Evolutionary conservation across 768 basidiomycete species (phyloP).

Genomic region (Sarcodon sp.): DNA sequence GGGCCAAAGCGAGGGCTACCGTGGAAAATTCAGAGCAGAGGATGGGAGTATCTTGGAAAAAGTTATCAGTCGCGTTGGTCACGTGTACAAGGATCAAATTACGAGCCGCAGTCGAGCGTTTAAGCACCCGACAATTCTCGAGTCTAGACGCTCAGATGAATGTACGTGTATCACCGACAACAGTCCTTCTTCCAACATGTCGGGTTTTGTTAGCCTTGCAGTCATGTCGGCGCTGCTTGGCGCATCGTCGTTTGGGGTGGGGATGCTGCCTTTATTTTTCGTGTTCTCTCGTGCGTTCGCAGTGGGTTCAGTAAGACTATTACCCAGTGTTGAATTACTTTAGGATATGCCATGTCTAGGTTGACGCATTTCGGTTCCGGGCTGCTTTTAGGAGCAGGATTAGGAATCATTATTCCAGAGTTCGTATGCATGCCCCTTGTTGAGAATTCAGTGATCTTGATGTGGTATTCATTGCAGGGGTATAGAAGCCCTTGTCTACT

Average conservation of each 20-base stretch:
- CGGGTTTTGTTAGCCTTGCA: conserved; percentile 26
- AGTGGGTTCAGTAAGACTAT: neutral
- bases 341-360: conserved; percentile 27
- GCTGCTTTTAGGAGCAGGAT: conserved; percentile 75
- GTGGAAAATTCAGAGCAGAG: too few species aligned
- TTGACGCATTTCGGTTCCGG: conserved; percentile 64
- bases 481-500: conserved; percentile 38
- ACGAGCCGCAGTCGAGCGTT: too few species aligned
- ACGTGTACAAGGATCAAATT: too few species aligned
- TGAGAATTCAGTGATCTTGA: neutral
- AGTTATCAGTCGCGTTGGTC: too few species aligned
- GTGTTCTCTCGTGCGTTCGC: conserved; percentile 50
- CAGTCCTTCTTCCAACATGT: conserved; percentile 10
- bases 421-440: conserved; percentile 27
- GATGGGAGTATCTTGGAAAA: too few species aligned
- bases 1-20: too few species aligned
- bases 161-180: neutral
- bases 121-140: too few species aligned
- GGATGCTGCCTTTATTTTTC: conserved; percentile 66
- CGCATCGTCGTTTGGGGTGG: conserved; percentile 49
- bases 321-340: neutral
- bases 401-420: conserved; percentile 93
- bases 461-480: conserved; percentile 33
- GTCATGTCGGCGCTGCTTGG: conserved; percentile 53
- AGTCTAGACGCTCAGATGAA: conserved; percentile 1